Percentiles rank a stretch among this genome's conserved stretches.
phyloP scores from a whole-genome alignment of 2,329 filamentous ascomycete genomes.

The Xylaria sp. region DNA sequence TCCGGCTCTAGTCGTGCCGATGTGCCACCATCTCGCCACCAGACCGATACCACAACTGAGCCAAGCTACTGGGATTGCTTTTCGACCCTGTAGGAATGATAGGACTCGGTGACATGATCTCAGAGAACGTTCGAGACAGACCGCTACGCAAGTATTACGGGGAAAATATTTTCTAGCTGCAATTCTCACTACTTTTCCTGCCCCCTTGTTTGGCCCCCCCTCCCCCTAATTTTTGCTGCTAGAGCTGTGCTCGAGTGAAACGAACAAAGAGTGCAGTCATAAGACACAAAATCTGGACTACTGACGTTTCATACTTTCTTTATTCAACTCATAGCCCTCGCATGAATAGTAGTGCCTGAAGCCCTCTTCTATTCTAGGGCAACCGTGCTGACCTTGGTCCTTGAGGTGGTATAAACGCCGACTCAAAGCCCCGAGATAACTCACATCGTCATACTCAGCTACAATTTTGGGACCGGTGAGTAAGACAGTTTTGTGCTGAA shows the following conservation, averaged over 20 bases:
- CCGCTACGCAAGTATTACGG: background rate
- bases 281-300: too few species aligned
- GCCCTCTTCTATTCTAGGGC: background rate
- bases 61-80: conserved; percentile 19
- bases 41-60: conserved; percentile 3
- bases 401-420: background rate
- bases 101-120: background rate
- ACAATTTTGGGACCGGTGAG: background rate
- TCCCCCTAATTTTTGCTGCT: background rate
- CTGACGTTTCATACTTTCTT: too few species aligned
- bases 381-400: background rate
- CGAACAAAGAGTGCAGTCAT: background rate
- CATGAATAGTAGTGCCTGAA: background rate
- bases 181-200: background rate
- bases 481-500: background rate
- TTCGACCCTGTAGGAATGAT: conserved; percentile 2
- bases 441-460: background rate
- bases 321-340: background rate
- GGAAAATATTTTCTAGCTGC: background rate
- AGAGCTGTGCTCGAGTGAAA: background rate
- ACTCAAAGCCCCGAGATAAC: background rate
- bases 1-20: conserved; percentile 17
- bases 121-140: conserved; percentile 5
- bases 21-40: conserved; percentile 18
- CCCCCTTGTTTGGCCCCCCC: background rate